phyloP scores from a whole-genome alignment of 2,329 filamentous ascomycete genomes.

The Bimuria novae-zelandiae region DNA sequence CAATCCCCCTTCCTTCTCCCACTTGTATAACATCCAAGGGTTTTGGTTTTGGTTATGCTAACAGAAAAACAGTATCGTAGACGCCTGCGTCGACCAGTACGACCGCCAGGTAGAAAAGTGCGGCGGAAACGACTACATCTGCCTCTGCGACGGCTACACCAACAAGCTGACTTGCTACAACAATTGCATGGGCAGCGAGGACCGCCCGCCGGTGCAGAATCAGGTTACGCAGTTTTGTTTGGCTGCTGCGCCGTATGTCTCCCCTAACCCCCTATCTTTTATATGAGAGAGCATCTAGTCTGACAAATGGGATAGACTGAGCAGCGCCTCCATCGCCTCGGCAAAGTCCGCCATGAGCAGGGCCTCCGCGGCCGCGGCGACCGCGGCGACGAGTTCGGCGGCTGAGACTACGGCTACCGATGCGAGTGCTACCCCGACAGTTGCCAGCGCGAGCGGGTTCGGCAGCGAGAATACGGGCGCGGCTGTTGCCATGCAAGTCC shows the following conservation, averaged over 20 bases:
- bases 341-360: neutral
- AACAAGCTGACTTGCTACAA: constrained; percentile 65
- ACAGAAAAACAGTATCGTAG: constrained; percentile 52
- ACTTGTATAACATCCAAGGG: neutral
- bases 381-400: neutral
- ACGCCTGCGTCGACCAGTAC: constrained; percentile 52
- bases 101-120: constrained; percentile 51
- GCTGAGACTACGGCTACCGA: constrained; percentile 6
- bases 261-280: constrained; percentile 3
- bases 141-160: constrained; percentile 62
- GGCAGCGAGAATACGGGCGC: constrained; percentile 16
- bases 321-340: neutral
- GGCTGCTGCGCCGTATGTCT: constrained; percentile 48
- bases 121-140: constrained; percentile 56
- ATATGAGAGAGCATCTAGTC: no score
- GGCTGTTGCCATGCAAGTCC: constrained; percentile 14
- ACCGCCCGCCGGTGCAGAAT: constrained; percentile 38
- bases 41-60: no score
- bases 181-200: constrained; percentile 62
- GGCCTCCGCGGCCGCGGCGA: neutral
- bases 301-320: neutral
- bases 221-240: constrained; percentile 47
- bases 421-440: neutral
- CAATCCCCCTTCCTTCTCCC: neutral
- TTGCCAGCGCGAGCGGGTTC: neutral